A percentile compares a stretch with the other conserved stretches of the same genome.
Conservation (phyloP, 129 eudicot species). For the Apium graveolens region DNA sequence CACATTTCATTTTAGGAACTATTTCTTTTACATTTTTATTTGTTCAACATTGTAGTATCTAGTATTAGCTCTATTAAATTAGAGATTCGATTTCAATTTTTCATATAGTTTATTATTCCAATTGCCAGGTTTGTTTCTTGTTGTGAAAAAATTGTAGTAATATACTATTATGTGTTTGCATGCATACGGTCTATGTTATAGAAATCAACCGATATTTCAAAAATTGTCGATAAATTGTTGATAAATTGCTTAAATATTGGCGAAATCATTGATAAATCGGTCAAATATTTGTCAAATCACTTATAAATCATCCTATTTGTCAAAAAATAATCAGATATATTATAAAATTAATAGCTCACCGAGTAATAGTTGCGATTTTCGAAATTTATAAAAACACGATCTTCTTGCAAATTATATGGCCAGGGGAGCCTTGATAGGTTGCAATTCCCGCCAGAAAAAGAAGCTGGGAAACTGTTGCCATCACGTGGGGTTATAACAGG, state of each 20-base stretch:
- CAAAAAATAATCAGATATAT: too few relatives aligned
- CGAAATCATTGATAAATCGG: too few relatives aligned
- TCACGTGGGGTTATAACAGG: slow-evolving; percentile 33
- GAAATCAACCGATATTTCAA: too few relatives aligned
- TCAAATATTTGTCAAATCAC: too few relatives aligned
- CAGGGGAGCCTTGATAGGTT: neutral
- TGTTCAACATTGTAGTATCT: neutral
- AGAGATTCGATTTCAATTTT: slow-evolving; percentile 2
- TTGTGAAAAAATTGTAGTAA: neutral
- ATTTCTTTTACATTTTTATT: neutral
- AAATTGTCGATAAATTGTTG: too few relatives aligned
- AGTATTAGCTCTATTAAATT: slow-evolving; percentile 17
- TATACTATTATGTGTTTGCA: neutral
- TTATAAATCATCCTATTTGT: too few relatives aligned
- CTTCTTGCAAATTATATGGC: neutral
- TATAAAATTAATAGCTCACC: too few relatives aligned
- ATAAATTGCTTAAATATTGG: too few relatives aligned
- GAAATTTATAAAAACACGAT: too few relatives aligned
- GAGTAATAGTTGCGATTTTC: too few relatives aligned
- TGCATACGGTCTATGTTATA: neutral
- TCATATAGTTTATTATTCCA: neutral
- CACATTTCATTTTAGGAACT: neutral
- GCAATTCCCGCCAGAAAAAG: neutral
- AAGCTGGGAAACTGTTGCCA: neutral
- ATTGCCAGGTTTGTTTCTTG: neutral